Base-by-base conservation (phyloP, 352 stramenopile species). In the Blastocystis sp. region DNA sequence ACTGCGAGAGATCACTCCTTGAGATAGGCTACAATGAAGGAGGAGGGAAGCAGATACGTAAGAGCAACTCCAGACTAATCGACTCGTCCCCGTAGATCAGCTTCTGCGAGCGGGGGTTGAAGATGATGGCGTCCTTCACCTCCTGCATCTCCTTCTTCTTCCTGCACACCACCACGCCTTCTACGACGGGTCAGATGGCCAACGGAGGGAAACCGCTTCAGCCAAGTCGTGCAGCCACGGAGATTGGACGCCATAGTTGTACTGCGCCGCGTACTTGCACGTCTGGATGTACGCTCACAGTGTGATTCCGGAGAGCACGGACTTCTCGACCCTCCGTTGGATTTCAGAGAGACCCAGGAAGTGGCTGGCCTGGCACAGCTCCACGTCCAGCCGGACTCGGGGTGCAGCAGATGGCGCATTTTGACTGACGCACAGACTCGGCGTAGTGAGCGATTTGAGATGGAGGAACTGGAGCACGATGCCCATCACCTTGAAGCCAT, bases 331-430 rank as follows among this genome's bases (percentile, higher is more conserved):
- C 69, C 61, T 28, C 3, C 66, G 23, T 28, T 53, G 61, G 2
- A 84, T 53, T 10, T 40, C 40, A n/a, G 28, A 23, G 17, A 84
- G 56, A 23, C 48, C 45, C 34, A 84, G 28, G 9, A 66, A n/a
- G 66, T 59, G 34, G n/a, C 21, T 28, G 17, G 41, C 74, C 38
- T 19, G n/a, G 28, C 74, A 84, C 2, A 84, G 34, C 53, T 84
- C 74, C 10, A 84, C 34, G 45, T 84, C 74, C 59, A 84, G 38
- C 69, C 74, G 45, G 74, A 59, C 1, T 84, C 52, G 14, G 28
- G 53, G 34, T 43, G 38, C 14, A 84, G 59, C 9, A 84, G 61
- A n/a, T 84, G 74, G 41, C 74, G 74, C 21, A 62, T 45, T 34
- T n/a, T 84, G 74, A 9, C 41, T 7, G n/a, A 84, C 59, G 17